Conservation (phyloP, 352 stramenopile genomes). For the Phytophthora melonis region DNA sequence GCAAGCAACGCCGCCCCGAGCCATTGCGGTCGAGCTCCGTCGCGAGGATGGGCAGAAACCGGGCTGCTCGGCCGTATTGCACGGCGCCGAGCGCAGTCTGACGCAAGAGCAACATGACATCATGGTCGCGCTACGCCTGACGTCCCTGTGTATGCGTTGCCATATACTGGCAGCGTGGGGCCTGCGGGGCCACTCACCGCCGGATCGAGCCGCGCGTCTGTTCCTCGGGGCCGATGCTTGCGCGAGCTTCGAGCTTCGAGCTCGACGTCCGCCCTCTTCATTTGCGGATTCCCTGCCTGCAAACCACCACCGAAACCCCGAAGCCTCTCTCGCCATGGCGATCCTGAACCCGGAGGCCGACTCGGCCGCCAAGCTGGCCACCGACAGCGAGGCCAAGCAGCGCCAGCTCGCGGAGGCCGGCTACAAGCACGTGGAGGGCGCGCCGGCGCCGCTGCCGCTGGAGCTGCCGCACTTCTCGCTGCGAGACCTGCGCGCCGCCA, state of each 20-base stretch:
- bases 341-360: slow-evolving; percentile 75
- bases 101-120: slow-evolving; percentile 56
- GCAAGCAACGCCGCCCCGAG: not conserved
- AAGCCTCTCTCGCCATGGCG: slow-evolving; percentile 47
- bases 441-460: slow-evolving; percentile 83
- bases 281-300: slow-evolving; percentile 45
- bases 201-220: slow-evolving; percentile 19
- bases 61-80: slow-evolving; percentile 18
- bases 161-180: slow-evolving; percentile 10
- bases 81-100: slow-evolving; percentile 26
- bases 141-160: slow-evolving; percentile 19
- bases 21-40: not conserved
- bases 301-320: slow-evolving; percentile 28
- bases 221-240: slow-evolving; percentile 15
- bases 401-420: slow-evolving; percentile 67
- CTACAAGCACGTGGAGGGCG: slow-evolving; percentile 78
- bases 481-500: slow-evolving; percentile 90
- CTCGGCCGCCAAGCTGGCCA: slow-evolving; percentile 36
- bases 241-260: not conserved
- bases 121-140: slow-evolving; percentile 47
- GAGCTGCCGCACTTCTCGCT: slow-evolving; percentile 89
- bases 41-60: slow-evolving; percentile 22
- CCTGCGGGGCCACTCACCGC: slow-evolving; percentile 38
- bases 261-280: slow-evolving; percentile 29
- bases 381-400: slow-evolving; percentile 47